Base-by-base conservation (phyloP, 2,329 filamentous ascomycete species). In the Neoascochyta sp. region DNA sequence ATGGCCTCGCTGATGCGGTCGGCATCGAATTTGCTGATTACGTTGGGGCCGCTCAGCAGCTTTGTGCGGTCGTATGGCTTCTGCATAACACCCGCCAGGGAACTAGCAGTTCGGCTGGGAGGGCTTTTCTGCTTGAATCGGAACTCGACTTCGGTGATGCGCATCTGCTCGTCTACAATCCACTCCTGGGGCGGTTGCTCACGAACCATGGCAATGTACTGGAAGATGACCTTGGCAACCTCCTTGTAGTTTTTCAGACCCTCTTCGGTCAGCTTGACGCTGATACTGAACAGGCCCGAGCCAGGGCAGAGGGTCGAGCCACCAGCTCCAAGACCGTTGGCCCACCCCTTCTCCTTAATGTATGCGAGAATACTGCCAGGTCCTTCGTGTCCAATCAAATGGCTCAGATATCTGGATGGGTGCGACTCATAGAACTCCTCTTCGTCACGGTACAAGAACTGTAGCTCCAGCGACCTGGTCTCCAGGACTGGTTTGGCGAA, bases 401-500 rank as follows among this genome's bases (percentile, higher is more conserved):
- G 89, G 52, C 83, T 84, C 37, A 95, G 79, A 55, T 95, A 95
- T 39, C 83, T 78, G 43, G 83, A 84, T 1, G 89, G 89, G 44
- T 92, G 85, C 6, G 81, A 80, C 53, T 89, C 83, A 59, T 79
- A 90, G 37, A 88, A 68, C 1, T 76, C 63, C 45, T 93, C 86
- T 58, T 95, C 87, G 43, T 95, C 87, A 11, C 87, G 75, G 57
- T 87, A 93, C 1, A 86, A 82, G 57, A 95, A 95, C 40, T 77
- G 80, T 24, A 95, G 74, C 38, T 85, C 85, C 39, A 95, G 65
- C 29, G 83, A 81, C 33, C 86, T 76, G 11, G 80, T 81, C 43
- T 95, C 87, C 80, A 93, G 89, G 23, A 95, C 88, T 0, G 89
- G 89, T 66, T 92, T 94, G 15, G 85, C 86, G 57, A 90, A 94